These are phyloP conservation scores for Trichoderma sp. DNA, from an alignment of 2,329 filamentous ascomycete species.

Conservation along the genomic window DNA sequence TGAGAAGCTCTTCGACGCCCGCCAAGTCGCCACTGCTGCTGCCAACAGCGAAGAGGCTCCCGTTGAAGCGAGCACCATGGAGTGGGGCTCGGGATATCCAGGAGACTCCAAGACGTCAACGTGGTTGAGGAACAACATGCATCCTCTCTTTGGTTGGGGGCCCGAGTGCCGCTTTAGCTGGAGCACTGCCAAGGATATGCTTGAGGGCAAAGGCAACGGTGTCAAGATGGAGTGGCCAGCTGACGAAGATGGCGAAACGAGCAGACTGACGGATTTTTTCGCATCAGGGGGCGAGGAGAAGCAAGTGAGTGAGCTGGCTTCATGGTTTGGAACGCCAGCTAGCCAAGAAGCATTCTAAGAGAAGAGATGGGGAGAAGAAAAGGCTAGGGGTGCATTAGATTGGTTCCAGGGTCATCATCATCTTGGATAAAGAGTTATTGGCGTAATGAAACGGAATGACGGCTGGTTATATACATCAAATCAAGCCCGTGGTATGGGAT, in stretches of 20 bases:
- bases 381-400: neutral
- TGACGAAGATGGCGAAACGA: constrained; percentile 68
- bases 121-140: constrained; percentile 86
- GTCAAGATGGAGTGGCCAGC: constrained; percentile 82
- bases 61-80: constrained; percentile 47
- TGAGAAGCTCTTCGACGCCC: constrained; percentile 69
- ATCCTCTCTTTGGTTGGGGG: constrained; percentile 94
- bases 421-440: neutral
- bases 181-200: constrained; percentile 91
- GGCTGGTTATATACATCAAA: neutral
- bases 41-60: constrained; percentile 37
- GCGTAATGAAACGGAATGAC: constrained; percentile 11
- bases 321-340: constrained; percentile 80
- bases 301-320: constrained; percentile 65
- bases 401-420: too few relatives aligned
- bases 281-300: constrained; percentile 45
- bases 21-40: constrained; percentile 33
- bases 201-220: constrained; percentile 71
- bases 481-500: neutral
- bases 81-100: constrained; percentile 93
- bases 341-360: constrained; percentile 68
- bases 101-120: constrained; percentile 76
- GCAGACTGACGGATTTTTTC: constrained; percentile 78
- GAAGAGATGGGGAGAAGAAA: constrained; percentile 28
- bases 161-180: constrained; percentile 92